Conservation (phyloP, 2,329 filamentous ascomycete genomes). For the Colletotrichum abscissum region DNA sequence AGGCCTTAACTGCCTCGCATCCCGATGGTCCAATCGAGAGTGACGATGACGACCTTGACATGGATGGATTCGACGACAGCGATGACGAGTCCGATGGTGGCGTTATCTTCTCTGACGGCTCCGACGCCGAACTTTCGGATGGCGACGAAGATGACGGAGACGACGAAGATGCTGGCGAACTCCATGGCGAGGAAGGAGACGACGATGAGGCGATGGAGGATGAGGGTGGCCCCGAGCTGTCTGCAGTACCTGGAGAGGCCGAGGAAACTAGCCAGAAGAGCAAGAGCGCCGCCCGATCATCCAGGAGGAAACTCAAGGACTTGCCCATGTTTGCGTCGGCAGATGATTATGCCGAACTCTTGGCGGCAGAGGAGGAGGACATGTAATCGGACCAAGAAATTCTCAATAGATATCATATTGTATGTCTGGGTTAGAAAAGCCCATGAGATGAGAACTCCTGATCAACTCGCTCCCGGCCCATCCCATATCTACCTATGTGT, state of each 20-base stretch:
- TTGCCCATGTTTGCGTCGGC: constrained; percentile 92
- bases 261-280: constrained; percentile 49
- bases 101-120: constrained; percentile 43
- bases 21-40: constrained; percentile 80
- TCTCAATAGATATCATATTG: neutral
- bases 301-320: constrained; percentile 86
- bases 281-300: constrained; percentile 63
- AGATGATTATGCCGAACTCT: constrained; percentile 91
- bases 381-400: neutral
- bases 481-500: constrained; percentile 47
- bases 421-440: neutral
- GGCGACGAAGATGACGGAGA: constrained; percentile 54
- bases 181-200: constrained; percentile 68
- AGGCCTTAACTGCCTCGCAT: constrained; percentile 84
- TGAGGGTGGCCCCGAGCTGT: constrained; percentile 19
- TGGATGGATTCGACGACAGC: constrained; percentile 58
- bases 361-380: constrained; percentile 80
- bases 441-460: neutral
- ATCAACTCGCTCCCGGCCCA: neutral
- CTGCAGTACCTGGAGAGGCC: neutral
- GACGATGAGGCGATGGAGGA: constrained; percentile 49
- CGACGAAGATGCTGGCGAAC: constrained; percentile 45
- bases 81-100: constrained; percentile 42
- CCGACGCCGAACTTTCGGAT: constrained; percentile 60
- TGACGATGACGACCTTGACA: constrained; percentile 64